Evolutionary conservation across 225 moss, liverwort and hornwort species (phyloP), one percentile per base, ranked within the genome.

Genomic region (Rhytidiadelphus loreus): DNA sequence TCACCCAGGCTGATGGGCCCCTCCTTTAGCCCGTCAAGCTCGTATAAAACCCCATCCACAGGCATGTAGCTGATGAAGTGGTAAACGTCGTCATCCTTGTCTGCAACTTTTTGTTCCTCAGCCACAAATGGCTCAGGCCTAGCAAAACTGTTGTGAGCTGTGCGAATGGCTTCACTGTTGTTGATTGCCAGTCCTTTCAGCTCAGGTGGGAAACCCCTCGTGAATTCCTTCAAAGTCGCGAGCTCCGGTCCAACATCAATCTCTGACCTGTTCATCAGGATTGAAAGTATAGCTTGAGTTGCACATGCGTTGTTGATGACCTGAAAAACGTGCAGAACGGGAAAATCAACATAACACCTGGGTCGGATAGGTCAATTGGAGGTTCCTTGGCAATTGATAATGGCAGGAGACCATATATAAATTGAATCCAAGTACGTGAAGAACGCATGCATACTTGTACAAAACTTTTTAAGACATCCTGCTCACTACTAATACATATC

Each of bases 301-400:
- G 99, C 99, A 88, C 99, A 99, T 24, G 99, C 99, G 82, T 99
- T 99, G 92, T 99, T 99, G 88, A 99, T 99, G 52, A 98, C 98
- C 97, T 97, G 92, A 58, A 89, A 87, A 70, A 85, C 16, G 77
- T 25, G 81, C 44, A 87, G 24, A 83, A 86, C 58, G 41, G 50
- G 78, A 65, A 66, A 33, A 43, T 73, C 71, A 58, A 35, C 43
- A 25, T 59, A 44, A 73, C 22, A 57, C 13, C 83, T 9, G 21
- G n/a, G 53, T 39, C 24, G 66, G 20, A 83, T 20, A 68, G 66
- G 53, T 29, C 48, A 69, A n/a, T 66, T 33, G 26, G 26, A 32
- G 46, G 57, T 58, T 87, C 58, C 80, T 44, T 28, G 41, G 69
- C 59, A 68, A 39, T 48, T 50, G 39, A 52, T 72, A 13, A 53